A percentile compares a stretch with the other conserved stretches of the same genome.
These are phyloP conservation scores for Elongisporangium anandrum DNA, from an alignment of 352 stramenopile genomes.

Conservation along the genomic window DNA sequence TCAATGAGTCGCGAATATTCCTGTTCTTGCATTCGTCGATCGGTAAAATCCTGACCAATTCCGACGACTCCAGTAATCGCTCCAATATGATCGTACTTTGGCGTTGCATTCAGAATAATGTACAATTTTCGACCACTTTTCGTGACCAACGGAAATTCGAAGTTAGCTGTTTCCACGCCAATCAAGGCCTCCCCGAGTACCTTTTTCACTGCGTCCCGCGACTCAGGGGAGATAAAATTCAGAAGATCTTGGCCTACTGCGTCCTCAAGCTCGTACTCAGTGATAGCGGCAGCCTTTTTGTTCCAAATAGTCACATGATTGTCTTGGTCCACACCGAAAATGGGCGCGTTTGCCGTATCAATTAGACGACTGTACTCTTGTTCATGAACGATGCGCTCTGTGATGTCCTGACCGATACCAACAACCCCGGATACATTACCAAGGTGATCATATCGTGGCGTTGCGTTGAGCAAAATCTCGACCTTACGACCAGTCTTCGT, in stretches of 20 bases:
- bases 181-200: slow-evolving; percentile 63
- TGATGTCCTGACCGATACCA: slow-evolving; percentile 84
- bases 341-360: slow-evolving; percentile 78
- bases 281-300: slow-evolving; percentile 86
- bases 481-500: slow-evolving; percentile 74
- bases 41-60: slow-evolving; percentile 81
- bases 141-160: slow-evolving; percentile 81
- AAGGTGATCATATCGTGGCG: slow-evolving; percentile 55
- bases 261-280: slow-evolving; percentile 85
- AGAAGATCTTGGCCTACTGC: slow-evolving; percentile 78
- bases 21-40: slow-evolving; percentile 79
- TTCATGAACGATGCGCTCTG: slow-evolving; percentile 70
- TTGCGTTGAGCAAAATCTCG: slow-evolving; percentile 77
- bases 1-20: slow-evolving; percentile 87
- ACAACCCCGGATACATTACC: slow-evolving; percentile 67
- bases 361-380: slow-evolving; percentile 80
- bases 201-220: slow-evolving; percentile 53
- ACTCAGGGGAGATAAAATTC: slow-evolving; percentile 65
- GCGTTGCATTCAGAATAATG: slow-evolving; percentile 79
- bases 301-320: slow-evolving; percentile 92
- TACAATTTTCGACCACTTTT: slow-evolving; percentile 63
- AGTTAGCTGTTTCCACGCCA: slow-evolving; percentile 73
- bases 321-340: slow-evolving; percentile 79
- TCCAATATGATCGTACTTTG: slow-evolving; percentile 61
- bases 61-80: slow-evolving; percentile 74